Conservation (phyloP, 2,329 filamentous ascomycete species). For the Penicillium sp. region DNA sequence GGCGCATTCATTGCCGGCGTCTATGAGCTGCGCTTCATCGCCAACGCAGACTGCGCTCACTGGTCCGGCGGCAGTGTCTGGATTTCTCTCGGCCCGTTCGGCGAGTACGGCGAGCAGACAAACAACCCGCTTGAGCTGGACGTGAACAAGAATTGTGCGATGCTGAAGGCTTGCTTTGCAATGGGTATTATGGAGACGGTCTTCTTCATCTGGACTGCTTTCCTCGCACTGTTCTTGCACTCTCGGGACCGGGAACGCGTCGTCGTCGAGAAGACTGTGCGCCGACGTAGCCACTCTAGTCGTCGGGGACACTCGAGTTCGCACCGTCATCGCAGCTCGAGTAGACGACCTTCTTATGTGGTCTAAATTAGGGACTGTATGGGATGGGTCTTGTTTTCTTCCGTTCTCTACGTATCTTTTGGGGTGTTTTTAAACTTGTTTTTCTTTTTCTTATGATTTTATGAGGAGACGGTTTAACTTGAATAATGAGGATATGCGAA, state of each 20-base stretch:
- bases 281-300: slow-evolving; percentile 35
- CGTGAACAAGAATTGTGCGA: slow-evolving; percentile 75
- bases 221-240: slow-evolving; percentile 60
- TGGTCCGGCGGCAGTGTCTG: slow-evolving; percentile 56
- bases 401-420: not conserved
- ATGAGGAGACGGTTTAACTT: slow-evolving; percentile 12
- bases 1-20: slow-evolving; percentile 63
- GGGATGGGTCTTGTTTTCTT: not conserved
- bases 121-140: slow-evolving; percentile 51
- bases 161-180: slow-evolving; percentile 89
- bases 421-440: not conserved
- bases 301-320: slow-evolving; percentile 32
- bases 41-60: slow-evolving; percentile 64
- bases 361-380: slow-evolving; percentile 19
- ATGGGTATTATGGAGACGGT: slow-evolving; percentile 85
- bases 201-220: slow-evolving; percentile 73
- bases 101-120: slow-evolving; percentile 50
- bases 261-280: slow-evolving; percentile 42
- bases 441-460: slow-evolving; percentile 5
- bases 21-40: slow-evolving; percentile 57
- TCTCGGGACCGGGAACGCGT: slow-evolving; percentile 25
- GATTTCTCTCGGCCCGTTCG: slow-evolving; percentile 61
- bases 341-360: slow-evolving; percentile 30
- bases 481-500: slow-evolving; percentile 16
- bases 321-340: slow-evolving; percentile 31